These are phyloP conservation scores for Monilinia polystroma DNA, from an alignment of 2,329 filamentous ascomycete genomes.

Conservation along the genomic window DNA sequence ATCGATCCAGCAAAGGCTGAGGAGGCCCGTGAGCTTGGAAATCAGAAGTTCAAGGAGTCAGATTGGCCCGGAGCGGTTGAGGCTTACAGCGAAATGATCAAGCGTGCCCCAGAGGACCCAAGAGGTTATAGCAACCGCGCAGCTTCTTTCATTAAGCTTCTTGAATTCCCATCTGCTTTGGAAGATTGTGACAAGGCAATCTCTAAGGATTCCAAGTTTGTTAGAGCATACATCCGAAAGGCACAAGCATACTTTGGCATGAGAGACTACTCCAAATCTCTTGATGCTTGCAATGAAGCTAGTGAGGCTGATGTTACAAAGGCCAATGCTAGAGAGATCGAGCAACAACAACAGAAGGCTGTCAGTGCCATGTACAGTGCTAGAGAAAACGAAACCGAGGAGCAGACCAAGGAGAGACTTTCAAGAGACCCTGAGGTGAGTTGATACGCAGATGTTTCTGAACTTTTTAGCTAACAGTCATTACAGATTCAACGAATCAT, in stretches of 20 bases:
- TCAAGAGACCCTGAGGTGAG: constrained; percentile 86
- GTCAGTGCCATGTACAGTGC: constrained; percentile 85
- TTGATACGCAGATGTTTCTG: constrained; percentile 25
- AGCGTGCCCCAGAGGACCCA: constrained; percentile 88
- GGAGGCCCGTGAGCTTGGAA: constrained; percentile 90
- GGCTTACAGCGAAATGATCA: constrained; percentile 94
- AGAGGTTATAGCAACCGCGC: constrained; percentile 97
- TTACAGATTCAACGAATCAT: constrained; percentile 78
- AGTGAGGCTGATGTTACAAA: constrained; percentile 69
- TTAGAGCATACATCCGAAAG: constrained; percentile 94
- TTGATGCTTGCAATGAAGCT: constrained; percentile 86
- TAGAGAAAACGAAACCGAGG: constrained; percentile 91
- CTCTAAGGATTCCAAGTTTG: constrained; percentile 86
- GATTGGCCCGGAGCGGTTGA: constrained; percentile 96
- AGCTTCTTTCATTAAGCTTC: constrained; percentile 93
- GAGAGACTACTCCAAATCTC: constrained; percentile 94
- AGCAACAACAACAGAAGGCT: constrained; percentile 91
- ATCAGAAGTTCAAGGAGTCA: constrained; percentile 93
- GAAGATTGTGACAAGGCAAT: constrained; percentile 91
- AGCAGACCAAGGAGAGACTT: constrained; percentile 89
- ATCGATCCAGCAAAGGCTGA: constrained; percentile 90
- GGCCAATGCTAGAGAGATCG: constrained; percentile 87
- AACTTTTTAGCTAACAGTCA: constrained; percentile 26
- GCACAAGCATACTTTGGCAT: constrained; percentile 94
- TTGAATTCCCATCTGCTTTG: constrained; percentile 91